Conservation (phyloP, 179 eudicot genomes). For the Drosera spatulata region DNA sequence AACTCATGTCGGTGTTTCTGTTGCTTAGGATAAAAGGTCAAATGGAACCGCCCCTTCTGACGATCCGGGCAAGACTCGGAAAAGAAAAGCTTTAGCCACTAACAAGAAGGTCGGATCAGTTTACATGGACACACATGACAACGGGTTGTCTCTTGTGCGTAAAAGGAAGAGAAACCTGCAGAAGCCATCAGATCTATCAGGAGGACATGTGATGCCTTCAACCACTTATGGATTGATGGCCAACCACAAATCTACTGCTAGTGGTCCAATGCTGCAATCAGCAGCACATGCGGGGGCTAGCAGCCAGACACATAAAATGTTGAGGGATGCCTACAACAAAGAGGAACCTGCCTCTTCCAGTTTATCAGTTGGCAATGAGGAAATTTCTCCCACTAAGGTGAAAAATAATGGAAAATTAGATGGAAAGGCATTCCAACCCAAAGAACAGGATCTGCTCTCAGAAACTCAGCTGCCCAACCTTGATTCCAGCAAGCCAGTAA, state of each 20-base stretch:
- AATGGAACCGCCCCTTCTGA: slow-evolving; percentile 15
- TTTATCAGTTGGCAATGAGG: slow-evolving; percentile 3
- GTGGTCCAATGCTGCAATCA: slow-evolving; percentile 23
- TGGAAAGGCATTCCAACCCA: slow-evolving; percentile 1
- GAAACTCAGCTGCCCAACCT: slow-evolving; percentile 1
- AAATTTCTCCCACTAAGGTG: background rate
- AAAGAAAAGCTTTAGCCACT: slow-evolving; percentile 11
- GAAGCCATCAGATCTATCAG: slow-evolving; percentile 11
- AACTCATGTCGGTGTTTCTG: no score
- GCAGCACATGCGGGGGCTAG: slow-evolving; percentile 29
- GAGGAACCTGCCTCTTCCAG: slow-evolving; percentile 8
- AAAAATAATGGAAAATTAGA: slow-evolving; percentile 12
- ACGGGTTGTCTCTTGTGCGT: slow-evolving; percentile 10
- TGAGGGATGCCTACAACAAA: slow-evolving; percentile 11
- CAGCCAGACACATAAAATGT: slow-evolving; percentile 21
- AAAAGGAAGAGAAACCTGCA: slow-evolving; percentile 18
- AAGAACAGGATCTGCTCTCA: slow-evolving; percentile 7
- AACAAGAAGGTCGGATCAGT: slow-evolving; percentile 39
- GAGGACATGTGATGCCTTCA: slow-evolving; percentile 7
- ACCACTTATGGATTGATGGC: slow-evolving; percentile 10
- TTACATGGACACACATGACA: slow-evolving; percentile 14
- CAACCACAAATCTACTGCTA: slow-evolving; percentile 12
- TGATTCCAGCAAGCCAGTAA: slow-evolving; percentile 8
- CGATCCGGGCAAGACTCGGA: slow-evolving; percentile 13
- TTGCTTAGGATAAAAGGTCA: slow-evolving; percentile 20